phyloP scores from a whole-genome alignment of 768 basidiomycete genomes.

The Guyanaporus albipodus region DNA sequence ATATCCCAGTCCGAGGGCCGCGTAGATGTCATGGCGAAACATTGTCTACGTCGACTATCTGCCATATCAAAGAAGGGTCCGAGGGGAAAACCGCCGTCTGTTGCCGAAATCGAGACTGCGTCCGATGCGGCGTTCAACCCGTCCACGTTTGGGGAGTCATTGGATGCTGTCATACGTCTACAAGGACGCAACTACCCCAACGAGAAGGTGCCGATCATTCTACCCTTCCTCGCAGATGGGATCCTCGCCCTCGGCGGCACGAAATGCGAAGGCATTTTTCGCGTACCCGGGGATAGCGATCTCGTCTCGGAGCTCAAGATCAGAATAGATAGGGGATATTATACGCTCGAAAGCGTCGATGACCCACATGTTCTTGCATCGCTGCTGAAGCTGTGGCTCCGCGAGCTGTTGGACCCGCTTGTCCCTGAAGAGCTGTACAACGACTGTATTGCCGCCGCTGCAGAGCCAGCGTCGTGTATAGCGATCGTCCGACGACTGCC shows the following conservation, averaged over 20 bases:
- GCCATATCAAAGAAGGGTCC: conserved; percentile 81
- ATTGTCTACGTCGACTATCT: conserved; percentile 75
- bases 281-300: conserved; percentile 88
- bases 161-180: conserved; percentile 77
- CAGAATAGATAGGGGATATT: conserved; percentile 87
- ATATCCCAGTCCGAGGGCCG: conserved; percentile 66
- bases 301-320: conserved; percentile 84
- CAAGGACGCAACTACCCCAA: conserved; percentile 85
- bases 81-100: conserved; percentile 75
- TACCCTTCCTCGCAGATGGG: conserved; percentile 90
- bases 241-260: conserved; percentile 86
- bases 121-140: conserved; percentile 95
- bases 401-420: conserved; percentile 89
- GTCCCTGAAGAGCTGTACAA: conserved; percentile 91
- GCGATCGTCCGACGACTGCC: conserved; percentile 75
- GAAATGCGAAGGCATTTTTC: conserved; percentile 87
- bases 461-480: conserved; percentile 66
- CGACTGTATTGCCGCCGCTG: conserved; percentile 71
- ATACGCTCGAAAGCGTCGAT: conserved; percentile 84
- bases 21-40: conserved; percentile 87
- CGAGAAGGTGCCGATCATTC: conserved; percentile 85
- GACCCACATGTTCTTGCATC: conserved; percentile 90
- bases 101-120: conserved; percentile 88
- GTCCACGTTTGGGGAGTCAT: conserved; percentile 87
- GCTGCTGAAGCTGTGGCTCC: conserved; percentile 88